Conservation (phyloP, 495 filamentous ascomycete species). For the Daldinia bambusicola region DNA sequence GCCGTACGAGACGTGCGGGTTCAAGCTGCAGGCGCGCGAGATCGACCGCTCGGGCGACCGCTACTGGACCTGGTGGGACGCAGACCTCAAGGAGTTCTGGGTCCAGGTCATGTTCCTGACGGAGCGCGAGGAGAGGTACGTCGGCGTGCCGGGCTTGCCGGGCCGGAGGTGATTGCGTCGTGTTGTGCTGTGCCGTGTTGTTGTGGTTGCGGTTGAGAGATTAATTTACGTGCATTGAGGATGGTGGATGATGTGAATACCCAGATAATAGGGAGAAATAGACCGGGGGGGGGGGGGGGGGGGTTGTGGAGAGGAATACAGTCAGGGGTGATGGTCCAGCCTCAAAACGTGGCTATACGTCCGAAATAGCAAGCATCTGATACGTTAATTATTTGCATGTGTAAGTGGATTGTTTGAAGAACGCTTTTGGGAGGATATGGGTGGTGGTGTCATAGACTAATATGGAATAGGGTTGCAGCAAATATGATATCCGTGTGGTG, state of each 20-base stretch:
- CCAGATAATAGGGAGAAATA: background rate
- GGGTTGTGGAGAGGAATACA: background rate
- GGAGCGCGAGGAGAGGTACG: conserved; percentile 95
- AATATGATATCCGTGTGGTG: background rate
- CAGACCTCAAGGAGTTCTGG: conserved; percentile 97
- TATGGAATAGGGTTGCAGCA: conserved; percentile 15
- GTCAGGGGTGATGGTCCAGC: background rate
- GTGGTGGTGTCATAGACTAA: conserved; percentile 19
- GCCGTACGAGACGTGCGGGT: conserved; percentile 96
- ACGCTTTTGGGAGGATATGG: background rate
- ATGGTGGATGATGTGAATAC: conserved; percentile 5
- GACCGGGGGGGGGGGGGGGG: no score
- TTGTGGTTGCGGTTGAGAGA: background rate
- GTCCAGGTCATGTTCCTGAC: conserved; percentile 99
- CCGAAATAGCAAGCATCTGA: background rate
- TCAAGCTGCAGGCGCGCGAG: conserved; percentile 95
- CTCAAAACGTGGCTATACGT: background rate
- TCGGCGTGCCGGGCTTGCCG: conserved; percentile 88
- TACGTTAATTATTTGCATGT: background rate
- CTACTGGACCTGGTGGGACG: conserved; percentile 96
- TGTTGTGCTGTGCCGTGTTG: background rate
- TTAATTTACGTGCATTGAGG: background rate
- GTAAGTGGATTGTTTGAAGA: conserved; percentile 16
- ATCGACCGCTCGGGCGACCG: conserved; percentile 87
- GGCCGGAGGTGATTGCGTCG: conserved; percentile 49